phyloP scores from a whole-genome alignment of 1,284 basidiomycete genomes.

The Porodaedalea pini region DNA sequence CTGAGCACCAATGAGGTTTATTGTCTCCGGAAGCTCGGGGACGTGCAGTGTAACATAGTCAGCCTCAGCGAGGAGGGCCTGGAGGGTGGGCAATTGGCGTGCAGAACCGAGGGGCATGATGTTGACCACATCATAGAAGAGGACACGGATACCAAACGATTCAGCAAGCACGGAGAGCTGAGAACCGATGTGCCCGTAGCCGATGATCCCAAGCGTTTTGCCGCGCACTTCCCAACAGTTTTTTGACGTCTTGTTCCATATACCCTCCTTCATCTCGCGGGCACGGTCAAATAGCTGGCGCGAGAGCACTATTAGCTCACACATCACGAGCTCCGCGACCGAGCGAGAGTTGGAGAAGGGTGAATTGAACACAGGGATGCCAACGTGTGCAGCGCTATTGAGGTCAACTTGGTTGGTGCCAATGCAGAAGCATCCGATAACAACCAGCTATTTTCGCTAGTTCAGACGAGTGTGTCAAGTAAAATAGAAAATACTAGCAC shows the following conservation, averaged over 20 bases:
- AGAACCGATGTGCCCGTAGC: conserved; percentile 98
- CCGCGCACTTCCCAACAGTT: conserved; percentile 98
- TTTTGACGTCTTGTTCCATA: conserved; percentile 99
- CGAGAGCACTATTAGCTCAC: conserved; percentile 91
- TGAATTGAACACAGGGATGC: conserved; percentile 99
- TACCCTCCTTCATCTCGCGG: conserved; percentile 82
- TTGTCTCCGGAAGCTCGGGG: conserved; percentile 94
- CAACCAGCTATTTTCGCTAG: conserved; percentile 66
- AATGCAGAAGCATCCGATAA: conserved; percentile 99
- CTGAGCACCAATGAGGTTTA: conserved; percentile 82
- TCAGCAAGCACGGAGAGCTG: conserved; percentile 98
- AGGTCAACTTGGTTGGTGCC: conserved; percentile 99
- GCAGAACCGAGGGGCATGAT: conserved; percentile 98
- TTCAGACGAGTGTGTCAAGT: conserved; percentile 2
- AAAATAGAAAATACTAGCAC: conserved; percentile 23
- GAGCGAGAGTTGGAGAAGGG: conserved; percentile 99
- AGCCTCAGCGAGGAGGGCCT: conserved; percentile 73
- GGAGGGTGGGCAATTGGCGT: conserved; percentile 81
- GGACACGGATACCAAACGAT: conserved; percentile 92
- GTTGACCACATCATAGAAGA: conserved; percentile 95
- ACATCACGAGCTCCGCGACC: conserved; percentile 96
- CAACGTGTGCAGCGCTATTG: conserved; percentile 75
- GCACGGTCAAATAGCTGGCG: conserved; percentile 91
- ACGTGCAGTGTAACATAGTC: conserved; percentile 98
- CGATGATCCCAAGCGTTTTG: conserved; percentile 97